Evolutionary conservation across 2,329 filamentous ascomycete species (phyloP), one percentile per base, ranked within the genome.

Genomic region (Aspergillus udagawae): DNA sequence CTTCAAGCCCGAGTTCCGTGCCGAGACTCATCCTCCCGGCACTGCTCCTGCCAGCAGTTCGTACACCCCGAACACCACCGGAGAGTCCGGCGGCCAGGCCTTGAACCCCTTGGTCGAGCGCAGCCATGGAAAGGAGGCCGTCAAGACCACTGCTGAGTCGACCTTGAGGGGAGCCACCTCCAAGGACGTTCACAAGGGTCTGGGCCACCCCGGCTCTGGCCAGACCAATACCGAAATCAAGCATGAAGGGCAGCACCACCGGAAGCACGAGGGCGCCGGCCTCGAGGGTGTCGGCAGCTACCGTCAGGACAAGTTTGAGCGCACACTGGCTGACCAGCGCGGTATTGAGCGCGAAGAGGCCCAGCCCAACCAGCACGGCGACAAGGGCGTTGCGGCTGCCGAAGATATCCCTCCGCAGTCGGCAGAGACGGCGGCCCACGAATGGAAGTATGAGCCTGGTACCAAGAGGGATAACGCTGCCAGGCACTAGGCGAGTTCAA

Each of bases 1-100:
- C 60, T 83, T 85, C 63, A 85, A 73, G 12, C 84, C 84, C 21
- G 87, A 89, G 67, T 91, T 89, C 77, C 77, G 82, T 65, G 82
- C 83, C 25, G 63, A 91, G 70, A 81, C 80, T 1, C 74, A 85
- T 38, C 80, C 86, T 0, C 74, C 86, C 0, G 88, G 88, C 58
- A 83, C 83, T 3, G 88, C 88, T 0, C 88, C 88, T 1, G 60
- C 73, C 1, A 69, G 73, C 44, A 70, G 79, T 52, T 83, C 82
- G 14, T 81, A 77, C 74, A 63, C 64, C 10, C 77, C 79, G 28
- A 79, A 80, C 71, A 68, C 73, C 56, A 61, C 55, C 41, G 57
- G 58, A 56, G 66, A 68, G 41, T 61, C 70, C 9, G 75, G 77
- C 4, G 67, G 74, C 51, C 74, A 76, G 66, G 73, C 73, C 35